A percentile compares a stretch with the other conserved stretches of the same genome.
These are phyloP conservation scores for Metschnikowia koreensis DNA, from an alignment of 805 yeast genomes.

Conservation along the genomic window DNA sequence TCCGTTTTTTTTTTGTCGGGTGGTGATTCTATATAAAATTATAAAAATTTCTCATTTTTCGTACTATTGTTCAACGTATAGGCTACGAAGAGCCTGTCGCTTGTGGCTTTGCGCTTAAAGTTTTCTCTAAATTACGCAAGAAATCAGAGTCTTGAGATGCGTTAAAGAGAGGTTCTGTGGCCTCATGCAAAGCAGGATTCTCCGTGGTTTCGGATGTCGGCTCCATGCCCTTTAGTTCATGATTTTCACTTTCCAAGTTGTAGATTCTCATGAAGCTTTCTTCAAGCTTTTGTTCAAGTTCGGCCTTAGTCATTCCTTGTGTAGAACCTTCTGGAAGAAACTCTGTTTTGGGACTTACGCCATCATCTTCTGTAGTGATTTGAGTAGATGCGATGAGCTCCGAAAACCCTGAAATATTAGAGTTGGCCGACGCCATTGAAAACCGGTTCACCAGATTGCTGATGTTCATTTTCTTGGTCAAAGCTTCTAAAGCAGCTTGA, in stretches of 20 bases:
- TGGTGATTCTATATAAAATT: not conserved
- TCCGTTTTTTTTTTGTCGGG: not conserved
- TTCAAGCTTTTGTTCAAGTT: constrained; percentile 34
- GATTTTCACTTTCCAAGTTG: constrained; percentile 30
- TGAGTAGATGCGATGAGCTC: constrained; percentile 47
- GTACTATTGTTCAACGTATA: not conserved
- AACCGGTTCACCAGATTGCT: constrained; percentile 49
- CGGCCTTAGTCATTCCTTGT: constrained; percentile 28
- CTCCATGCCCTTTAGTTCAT: constrained; percentile 17
- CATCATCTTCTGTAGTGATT: constrained; percentile 37
- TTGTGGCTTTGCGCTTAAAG: constrained; percentile 7
- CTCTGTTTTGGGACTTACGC: constrained; percentile 4
- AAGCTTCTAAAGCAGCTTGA: constrained; percentile 35
- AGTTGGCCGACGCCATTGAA: constrained; percentile 51
- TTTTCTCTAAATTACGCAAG: constrained; percentile 13
- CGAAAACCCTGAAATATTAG: constrained; percentile 46
- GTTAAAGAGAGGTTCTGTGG: constrained; percentile 1
- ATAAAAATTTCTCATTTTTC: not conserved
- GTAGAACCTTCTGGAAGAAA: constrained; percentile 1
- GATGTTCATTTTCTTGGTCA: constrained; percentile 24
- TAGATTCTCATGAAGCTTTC: constrained; percentile 40
- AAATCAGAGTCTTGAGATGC: constrained; percentile 13
- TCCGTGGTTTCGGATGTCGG: not conserved
- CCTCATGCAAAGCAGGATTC: constrained; percentile 1
- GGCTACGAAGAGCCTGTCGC: not conserved